Evolutionary conservation across 1,284 basidiomycete species (phyloP), one percentile per base, ranked within the genome.

Genomic region (Anthracocystis walkeri): DNA sequence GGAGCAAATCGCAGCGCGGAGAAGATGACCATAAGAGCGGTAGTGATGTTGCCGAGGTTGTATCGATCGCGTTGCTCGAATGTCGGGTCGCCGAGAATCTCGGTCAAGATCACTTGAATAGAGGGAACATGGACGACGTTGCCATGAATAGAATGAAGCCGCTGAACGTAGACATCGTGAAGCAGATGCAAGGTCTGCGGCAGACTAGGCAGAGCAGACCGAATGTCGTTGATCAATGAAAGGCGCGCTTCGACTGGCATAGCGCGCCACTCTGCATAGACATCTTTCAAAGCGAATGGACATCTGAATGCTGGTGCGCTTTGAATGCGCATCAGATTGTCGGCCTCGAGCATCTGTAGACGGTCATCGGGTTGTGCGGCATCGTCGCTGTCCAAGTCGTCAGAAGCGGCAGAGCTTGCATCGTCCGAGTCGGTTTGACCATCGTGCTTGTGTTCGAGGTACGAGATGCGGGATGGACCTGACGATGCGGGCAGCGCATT

Each of bases 221-320:
- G 58, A 11, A 74, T 46, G 27, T 69, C 65, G 41, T 49, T 45
- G 11, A 74, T 35, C 35, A 74, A 18, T 0, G 29, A 18, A 8
- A 35, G 50, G 4, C 71, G 61, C 12, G 48, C 33, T 12, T 65
- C 50, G 23, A 69, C 16, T 0, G 65, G n/a, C 61, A 62, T 65
- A 21, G 27, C 53, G 1, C 51, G 42, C 71, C 71, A 69, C 16
- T 74, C 62, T 14, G 65, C 58, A 33, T 68, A 69, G 25, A 74
- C 71, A 31, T 74, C 71, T 33, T 65, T 68, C 58, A 74, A 58
- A 11, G 71, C 71, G 51, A 74, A 74, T 2, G 65, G 71, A 53
- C 71, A 74, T 29, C 58, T 46, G 23, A 27, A n/a, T 16, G 49
- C 48, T 4, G 70, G 70, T 7, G 70, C 65, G n/a, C 54, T 73